Base-by-base conservation (phyloP, 306 rosid species). In the Prunus dulcis region DNA sequence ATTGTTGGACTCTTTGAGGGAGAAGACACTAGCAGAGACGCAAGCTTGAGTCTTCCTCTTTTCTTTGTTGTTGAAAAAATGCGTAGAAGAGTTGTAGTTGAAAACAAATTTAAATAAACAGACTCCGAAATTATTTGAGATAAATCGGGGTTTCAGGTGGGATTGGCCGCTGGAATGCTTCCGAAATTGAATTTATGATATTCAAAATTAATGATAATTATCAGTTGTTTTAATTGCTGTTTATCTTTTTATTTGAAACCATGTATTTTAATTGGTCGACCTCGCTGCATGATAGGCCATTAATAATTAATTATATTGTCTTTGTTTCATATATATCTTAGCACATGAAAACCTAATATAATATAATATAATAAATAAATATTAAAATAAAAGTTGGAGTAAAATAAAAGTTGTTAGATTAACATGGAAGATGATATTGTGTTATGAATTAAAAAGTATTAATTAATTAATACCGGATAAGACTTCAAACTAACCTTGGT, bases 1-100 rank as follows among this genome's bases (percentile, higher is more conserved):
- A 73, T 73, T 17, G 27, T 73, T 73, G 77, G 77, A 73, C 68
- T 73, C 77, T 43, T 18, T 17, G 77, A 56, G 66, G 76, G 66
- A 72, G 76, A 72, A 72, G 66, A 58, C 57, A 73, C 45, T 57
- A 68, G 27, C 56, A 9, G 2, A 25, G 57, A 58, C 57, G 77
- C 53, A 56, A 73, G 68, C 45, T 17, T 73, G 64, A 52, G 20
- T 55, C 28, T 66, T 47, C 12, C 19, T 32, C 22, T 11, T 12
- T 71, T 32, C 22, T 8, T 14, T 20, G 20, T 55, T 15, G 20
- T 53, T 7, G 65, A 38, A 34, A 41, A 38, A 17, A 30, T 32
- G 34, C 15, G 64, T 20, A 6, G 38, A 9, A 27, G 75, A 53
- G 51, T 71, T 53, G 2, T 23, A 22, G 22, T 22, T 19, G 28